A percentile compares a stretch with the other conserved stretches of the same genome.
Evolutionary conservation across 768 basidiomycete genomes (phyloP).

Genomic region (Astraeus odoratus): DNA sequence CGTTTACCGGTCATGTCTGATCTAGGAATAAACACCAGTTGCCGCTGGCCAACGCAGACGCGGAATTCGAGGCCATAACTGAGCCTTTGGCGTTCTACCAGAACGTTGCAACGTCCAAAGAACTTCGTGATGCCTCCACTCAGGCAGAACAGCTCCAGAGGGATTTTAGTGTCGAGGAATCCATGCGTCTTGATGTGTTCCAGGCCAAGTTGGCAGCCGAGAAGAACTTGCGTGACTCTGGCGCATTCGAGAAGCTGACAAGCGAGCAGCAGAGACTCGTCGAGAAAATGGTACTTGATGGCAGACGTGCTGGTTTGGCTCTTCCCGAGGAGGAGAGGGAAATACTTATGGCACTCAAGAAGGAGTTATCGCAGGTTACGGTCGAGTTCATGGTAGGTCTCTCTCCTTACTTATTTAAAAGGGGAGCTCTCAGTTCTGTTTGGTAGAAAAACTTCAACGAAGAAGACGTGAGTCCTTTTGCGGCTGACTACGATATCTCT

Average conservation of each 20-base stretch:
- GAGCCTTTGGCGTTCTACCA: conserved; percentile 76
- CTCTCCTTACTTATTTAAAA: neutral
- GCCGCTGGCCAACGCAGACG: conserved; percentile 54
- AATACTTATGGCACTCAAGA: conserved; percentile 56
- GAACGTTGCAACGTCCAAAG: conserved; percentile 69
- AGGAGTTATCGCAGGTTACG: conserved; percentile 68
- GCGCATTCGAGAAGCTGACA: conserved; percentile 53
- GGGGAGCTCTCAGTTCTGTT: neutral
- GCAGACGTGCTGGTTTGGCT: conserved; percentile 71
- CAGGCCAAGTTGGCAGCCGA: conserved; percentile 63
- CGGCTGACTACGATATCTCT: neutral
- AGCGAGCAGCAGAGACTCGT: conserved; percentile 70
- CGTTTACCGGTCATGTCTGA: conserved; percentile 6
- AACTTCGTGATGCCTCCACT: conserved; percentile 76
- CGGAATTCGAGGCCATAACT: conserved; percentile 39
- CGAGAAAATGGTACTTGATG: conserved; percentile 75
- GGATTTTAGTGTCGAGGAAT: conserved; percentile 67
- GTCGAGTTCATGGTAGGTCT: conserved; percentile 69
- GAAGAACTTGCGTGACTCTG: conserved; percentile 58
- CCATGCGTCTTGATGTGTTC: conserved; percentile 80
- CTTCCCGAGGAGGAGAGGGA: conserved; percentile 58
- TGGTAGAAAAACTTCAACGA: conserved; percentile 83
- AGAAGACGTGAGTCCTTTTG: conserved; percentile 50
- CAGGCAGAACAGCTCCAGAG: conserved; percentile 64
- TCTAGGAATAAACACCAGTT: conserved; percentile 33